Base-by-base conservation (phyloP, 75 land plant genomes). In the Azolla pinnata region DNA sequence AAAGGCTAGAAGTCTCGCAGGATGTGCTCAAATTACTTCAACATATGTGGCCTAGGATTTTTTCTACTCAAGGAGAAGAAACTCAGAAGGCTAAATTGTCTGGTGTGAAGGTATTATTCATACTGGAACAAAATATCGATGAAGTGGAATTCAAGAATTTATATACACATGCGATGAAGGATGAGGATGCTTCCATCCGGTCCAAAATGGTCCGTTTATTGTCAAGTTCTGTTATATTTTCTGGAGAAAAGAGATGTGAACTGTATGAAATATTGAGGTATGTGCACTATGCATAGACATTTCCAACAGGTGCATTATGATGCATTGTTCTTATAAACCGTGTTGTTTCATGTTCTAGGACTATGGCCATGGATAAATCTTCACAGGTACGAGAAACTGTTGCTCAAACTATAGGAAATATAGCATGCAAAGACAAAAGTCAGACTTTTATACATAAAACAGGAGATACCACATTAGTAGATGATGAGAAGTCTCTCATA, bases 331-430 rank as follows among this genome's bases (percentile, higher is more conserved):
- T 31, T 21, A 29, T 31, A 2, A 60, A 29, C 25, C 29, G 27
- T 25, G 31, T 48, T 25, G 48, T 2, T 44, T 49, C 31, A n/a
- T 21, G 31, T 30, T 30, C 35, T 77, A 86, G 91, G 67, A 29
- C 21, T n/a, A 47, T 79, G 40, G 45, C 24, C 23, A 56, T 56
- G 19, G 83, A 77, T 40, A 56, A 56, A 28, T 63, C 61, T 67
- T 73, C 73, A 3, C 65, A 71, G 45, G 80, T 93, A 61, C 75
- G 76, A 23, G 81, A 71, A 66, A 40, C 70, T 16, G 57, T 86
- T 21, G 71, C 81, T 29, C 49, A 48, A 40, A 57, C 57, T 54
- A 44, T 95, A 67, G 96, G 96, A 27, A 66, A 57, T 49, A 62
- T 95, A 57, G 70, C 80, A 42, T 95, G 99, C 60, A 74, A 85